A percentile compares a stretch with the other conserved stretches of the same genome.
Evolutionary conservation across 2,329 filamentous ascomycete genomes (phyloP).

Genomic region (Bipolaris cookei): DNA sequence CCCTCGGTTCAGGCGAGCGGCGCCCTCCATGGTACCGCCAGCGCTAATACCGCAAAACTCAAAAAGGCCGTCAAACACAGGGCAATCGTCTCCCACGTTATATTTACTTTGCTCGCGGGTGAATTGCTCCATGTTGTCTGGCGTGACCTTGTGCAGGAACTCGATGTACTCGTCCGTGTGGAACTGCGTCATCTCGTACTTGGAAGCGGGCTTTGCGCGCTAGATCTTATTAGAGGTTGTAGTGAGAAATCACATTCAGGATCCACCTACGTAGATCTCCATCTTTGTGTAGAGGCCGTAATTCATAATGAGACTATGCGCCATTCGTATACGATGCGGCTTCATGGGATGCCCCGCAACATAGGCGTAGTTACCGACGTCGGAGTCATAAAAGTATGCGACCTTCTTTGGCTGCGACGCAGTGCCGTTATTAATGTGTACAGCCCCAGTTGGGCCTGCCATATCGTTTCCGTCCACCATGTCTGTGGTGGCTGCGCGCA

Average conservation of each 20-base stretch:
- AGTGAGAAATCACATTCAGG: conserved; percentile 6
- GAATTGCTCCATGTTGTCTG: conserved; percentile 97
- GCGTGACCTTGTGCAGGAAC: conserved; percentile 84
- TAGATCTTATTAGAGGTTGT: conserved; percentile 27
- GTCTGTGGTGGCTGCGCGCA: conserved; percentile 23
- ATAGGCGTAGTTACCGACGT: conserved; percentile 98
- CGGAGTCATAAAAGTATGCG: conserved; percentile 97
- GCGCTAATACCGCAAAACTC: conserved; percentile 75
- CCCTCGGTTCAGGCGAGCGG: conserved; percentile 69
- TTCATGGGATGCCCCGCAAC: conserved; percentile 75
- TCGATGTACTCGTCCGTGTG: conserved; percentile 77
- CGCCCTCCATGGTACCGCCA: conserved; percentile 73
- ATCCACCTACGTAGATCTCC: conserved; percentile 67
- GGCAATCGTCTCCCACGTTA: conserved; percentile 69
- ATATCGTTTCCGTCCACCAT: conserved; percentile 19
- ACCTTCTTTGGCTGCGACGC: conserved; percentile 70
- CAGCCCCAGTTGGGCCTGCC: conserved; percentile 16
- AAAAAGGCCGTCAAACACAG: conserved; percentile 73
- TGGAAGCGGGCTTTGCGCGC: conserved; percentile 61
- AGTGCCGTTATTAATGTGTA: conserved; percentile 33
- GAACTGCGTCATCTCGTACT: conserved; percentile 75
- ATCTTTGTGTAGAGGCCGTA: conserved; percentile 76
- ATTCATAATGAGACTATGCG: conserved; percentile 70
- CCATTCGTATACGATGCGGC: conserved; percentile 71
- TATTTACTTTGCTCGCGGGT: conserved; percentile 85